Evolutionary conservation across 495 filamentous ascomycete species (phyloP).

Genomic region (Aspergillus haitiensis): DNA sequence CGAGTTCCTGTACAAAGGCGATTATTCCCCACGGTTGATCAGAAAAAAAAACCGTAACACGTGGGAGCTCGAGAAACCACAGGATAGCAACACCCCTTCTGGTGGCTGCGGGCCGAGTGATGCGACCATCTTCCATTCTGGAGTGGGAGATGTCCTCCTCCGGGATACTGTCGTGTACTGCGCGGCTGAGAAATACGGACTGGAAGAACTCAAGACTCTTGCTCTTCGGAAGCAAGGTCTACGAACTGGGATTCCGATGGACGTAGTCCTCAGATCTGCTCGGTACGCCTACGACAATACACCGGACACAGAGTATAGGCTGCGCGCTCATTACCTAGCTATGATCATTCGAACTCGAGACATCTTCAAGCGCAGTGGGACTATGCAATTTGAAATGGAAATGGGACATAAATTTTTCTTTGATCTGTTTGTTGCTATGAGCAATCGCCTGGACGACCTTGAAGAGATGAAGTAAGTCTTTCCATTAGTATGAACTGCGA

Average conservation of each 20-base stretch:
- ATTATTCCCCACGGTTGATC: slow-evolving; percentile 61
- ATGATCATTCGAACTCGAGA: slow-evolving; percentile 91
- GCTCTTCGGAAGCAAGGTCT: slow-evolving; percentile 90
- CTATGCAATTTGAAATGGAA: slow-evolving; percentile 98
- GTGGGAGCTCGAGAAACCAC: slow-evolving; percentile 70
- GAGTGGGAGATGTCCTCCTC: slow-evolving; percentile 69
- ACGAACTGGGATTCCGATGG: slow-evolving; percentile 79
- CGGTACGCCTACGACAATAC: slow-evolving; percentile 94
- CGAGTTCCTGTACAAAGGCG: slow-evolving; percentile 71
- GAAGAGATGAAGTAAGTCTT: slow-evolving; percentile 54
- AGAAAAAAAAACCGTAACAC: slow-evolving; percentile 48
- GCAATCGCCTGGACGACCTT: slow-evolving; percentile 93
- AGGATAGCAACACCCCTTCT: slow-evolving; percentile 40
- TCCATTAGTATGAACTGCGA: slow-evolving; percentile 5
- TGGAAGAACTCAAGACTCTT: slow-evolving; percentile 84
- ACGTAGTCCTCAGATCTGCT: slow-evolving; percentile 83
- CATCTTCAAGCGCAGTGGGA: slow-evolving; percentile 93
- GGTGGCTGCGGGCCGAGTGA: slow-evolving; percentile 66
- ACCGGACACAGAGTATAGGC: slow-evolving; percentile 80
- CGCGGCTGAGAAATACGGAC: slow-evolving; percentile 77
- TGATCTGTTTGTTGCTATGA: slow-evolving; percentile 95
- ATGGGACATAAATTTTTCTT: slow-evolving; percentile 89
- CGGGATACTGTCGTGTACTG: slow-evolving; percentile 93
- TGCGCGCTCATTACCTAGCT: slow-evolving; percentile 92
- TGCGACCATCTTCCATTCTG: slow-evolving; percentile 70